Conservation (phyloP, 345 rosid genomes). For the Corchorus capsularis region DNA sequence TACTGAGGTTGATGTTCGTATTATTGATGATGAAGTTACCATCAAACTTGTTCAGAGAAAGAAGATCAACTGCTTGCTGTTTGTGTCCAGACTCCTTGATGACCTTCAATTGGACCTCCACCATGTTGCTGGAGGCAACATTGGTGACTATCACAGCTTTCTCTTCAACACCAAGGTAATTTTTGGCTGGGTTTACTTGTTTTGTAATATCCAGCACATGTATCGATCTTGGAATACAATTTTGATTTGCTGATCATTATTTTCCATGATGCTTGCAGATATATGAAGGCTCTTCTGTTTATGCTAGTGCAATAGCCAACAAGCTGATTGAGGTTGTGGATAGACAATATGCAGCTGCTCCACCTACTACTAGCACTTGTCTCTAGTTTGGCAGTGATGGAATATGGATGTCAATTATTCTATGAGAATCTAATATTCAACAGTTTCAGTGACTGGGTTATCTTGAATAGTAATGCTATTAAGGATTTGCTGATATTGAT, state of each 20-base stretch:
- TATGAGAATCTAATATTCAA: neutral
- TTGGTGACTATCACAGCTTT: conserved; percentile 80
- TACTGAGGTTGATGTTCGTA: conserved; percentile 83
- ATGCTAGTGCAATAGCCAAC: conserved; percentile 59
- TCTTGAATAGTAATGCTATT: neutral
- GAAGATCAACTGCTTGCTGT: conserved; percentile 76
- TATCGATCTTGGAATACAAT: neutral
- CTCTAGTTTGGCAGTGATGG: conserved; percentile 1
- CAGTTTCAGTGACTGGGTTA: neutral
- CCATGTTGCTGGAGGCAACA: conserved; percentile 88
- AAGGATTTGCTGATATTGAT: neutral
- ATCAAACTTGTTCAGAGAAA: conserved; percentile 80
- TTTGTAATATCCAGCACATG: neutral
- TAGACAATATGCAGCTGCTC: conserved; percentile 52
- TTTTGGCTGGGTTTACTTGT: neutral
- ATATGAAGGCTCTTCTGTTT: conserved; percentile 14
- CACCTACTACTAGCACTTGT: conserved; percentile 31
- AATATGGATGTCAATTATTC: neutral
- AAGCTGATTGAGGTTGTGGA: conserved; percentile 74
- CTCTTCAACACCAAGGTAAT: conserved; percentile 80
- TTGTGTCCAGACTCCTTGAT: conserved; percentile 71
- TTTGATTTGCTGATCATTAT: neutral
- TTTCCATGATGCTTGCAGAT: conserved; percentile 1
- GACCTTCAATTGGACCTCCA: conserved; percentile 81
- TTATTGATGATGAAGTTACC: conserved; percentile 81